Base-by-base conservation (phyloP, 371 early-diverging fungal species). In the Syncephalastrum sp. region DNA sequence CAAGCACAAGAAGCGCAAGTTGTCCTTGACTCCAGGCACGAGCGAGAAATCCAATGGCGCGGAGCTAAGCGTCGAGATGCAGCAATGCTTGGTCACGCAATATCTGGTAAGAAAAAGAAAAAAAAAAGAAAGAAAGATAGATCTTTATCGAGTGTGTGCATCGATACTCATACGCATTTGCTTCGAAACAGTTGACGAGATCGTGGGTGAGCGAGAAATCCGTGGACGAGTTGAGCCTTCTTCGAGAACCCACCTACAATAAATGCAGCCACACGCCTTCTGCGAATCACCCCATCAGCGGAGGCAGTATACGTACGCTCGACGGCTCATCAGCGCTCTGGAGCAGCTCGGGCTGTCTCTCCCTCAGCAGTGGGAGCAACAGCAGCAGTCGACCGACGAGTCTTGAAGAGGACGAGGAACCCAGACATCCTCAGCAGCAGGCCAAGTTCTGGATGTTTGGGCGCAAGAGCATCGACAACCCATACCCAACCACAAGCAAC, bases 151-250 rank as follows among this genome's bases (percentile, higher is more conserved):
- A n/a, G 21, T 2, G 21, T 46, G 16, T 51, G 23, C 17, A 16
- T 25, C 14, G 23, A 25, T 48, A 53, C 8, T 52, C 43, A 47
- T 21, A 52, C 64, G 23, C 21, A 72, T 52, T 67, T 80, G 53
- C 64, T 7, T 78, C 76, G 27, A 81, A 80, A 61, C 72, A 90
- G 60, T 66, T 79, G 58, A 79, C 80, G 21, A 54, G 80, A 53
- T 58, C 71, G 6, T 79, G 77, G 77, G 80, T 86, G 1, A 74
- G 83, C 23, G 90, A 91, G 72, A 84, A 84, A 51, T 83, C 86
- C 51, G 84, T 90, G 13, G 92, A 91, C 67, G 90, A 89, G 63
- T 55, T 91, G 48, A 86, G 87, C 55, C 60, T 81, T 25, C 55
- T 74, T 6, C 80, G 90, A 17, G 91, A 91, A 51, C 90, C 91